Conservation (phyloP, 768 basidiomycete genomes). For the Phaffia tasmanica region DNA sequence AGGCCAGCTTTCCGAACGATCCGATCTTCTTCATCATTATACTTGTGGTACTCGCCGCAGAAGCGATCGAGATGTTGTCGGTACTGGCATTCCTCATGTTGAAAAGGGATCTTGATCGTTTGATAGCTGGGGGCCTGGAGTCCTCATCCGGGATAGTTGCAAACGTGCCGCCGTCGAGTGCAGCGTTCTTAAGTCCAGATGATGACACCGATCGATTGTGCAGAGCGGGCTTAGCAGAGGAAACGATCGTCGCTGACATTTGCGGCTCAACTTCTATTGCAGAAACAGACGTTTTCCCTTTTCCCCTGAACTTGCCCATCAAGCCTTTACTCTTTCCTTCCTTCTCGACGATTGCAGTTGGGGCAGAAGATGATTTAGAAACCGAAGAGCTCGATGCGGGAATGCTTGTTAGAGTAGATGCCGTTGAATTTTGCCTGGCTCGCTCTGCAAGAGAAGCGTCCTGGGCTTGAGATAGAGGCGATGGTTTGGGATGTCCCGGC, state of each 20-base stretch:
- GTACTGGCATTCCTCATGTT: slow-evolving; percentile 81
- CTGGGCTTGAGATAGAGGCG: slow-evolving; percentile 21
- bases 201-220: slow-evolving; percentile 10
- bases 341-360: background rate
- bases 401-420: background rate
- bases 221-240: background rate
- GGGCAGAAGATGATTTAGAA: background rate
- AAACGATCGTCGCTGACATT: background rate
- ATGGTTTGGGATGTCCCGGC: slow-evolving; percentile 10
- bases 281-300: background rate
- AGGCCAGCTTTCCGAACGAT: slow-evolving; percentile 73
- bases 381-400: background rate
- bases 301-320: slow-evolving; percentile 20
- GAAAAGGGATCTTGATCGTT: slow-evolving; percentile 51
- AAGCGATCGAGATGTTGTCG: slow-evolving; percentile 89
- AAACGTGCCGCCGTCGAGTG: background rate
- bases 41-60: slow-evolving; percentile 85
- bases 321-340: slow-evolving; percentile 19
- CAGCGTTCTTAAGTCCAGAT: background rate
- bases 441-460: slow-evolving; percentile 7
- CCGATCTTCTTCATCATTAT: slow-evolving; percentile 94
- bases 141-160: background rate
- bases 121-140: background rate
- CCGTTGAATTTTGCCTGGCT: background rate
- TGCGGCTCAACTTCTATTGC: slow-evolving; percentile 5